Conservation (phyloP, 2,329 filamentous ascomycete species). For the Exophiala dermatitidis region DNA sequence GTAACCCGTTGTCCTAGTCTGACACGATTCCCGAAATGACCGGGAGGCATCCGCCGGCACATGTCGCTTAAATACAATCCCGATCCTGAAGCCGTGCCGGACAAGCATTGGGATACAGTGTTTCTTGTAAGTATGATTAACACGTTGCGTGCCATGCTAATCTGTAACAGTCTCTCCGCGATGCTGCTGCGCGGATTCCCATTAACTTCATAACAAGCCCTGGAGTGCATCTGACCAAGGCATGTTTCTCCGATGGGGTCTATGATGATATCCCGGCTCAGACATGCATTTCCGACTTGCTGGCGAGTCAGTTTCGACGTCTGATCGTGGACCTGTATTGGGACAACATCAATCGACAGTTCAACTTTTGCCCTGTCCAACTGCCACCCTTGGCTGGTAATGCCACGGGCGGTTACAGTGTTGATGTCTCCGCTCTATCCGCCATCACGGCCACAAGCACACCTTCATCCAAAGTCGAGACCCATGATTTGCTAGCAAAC, state of each 20-base stretch:
- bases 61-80: constrained; percentile 41
- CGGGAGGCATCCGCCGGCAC: constrained; percentile 9
- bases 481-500: not conserved
- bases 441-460: constrained; percentile 15
- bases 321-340: constrained; percentile 58
- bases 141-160: not conserved
- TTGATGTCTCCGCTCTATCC: constrained; percentile 14
- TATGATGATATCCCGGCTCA: constrained; percentile 47
- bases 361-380: constrained; percentile 55
- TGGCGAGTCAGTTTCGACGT: constrained; percentile 53
- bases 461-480: not conserved
- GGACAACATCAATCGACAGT: constrained; percentile 48
- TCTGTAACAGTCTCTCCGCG: constrained; percentile 51
- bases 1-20: not conserved
- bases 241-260: constrained; percentile 51
- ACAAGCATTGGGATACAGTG: constrained; percentile 36
- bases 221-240: constrained; percentile 50
- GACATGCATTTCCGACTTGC: constrained; percentile 56
- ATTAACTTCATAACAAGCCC: constrained; percentile 56
- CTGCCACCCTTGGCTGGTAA: constrained; percentile 21
- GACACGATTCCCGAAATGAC: not conserved
- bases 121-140: constrained; percentile 32
- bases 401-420: constrained; percentile 16
- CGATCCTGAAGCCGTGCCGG: constrained; percentile 31
- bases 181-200: constrained; percentile 52